Percentiles rank a stretch among this genome's conserved stretches.
These are phyloP conservation scores for Pichia sp. DNA, from an alignment of 1,139 yeast genomes.

Conservation along the genomic window DNA sequence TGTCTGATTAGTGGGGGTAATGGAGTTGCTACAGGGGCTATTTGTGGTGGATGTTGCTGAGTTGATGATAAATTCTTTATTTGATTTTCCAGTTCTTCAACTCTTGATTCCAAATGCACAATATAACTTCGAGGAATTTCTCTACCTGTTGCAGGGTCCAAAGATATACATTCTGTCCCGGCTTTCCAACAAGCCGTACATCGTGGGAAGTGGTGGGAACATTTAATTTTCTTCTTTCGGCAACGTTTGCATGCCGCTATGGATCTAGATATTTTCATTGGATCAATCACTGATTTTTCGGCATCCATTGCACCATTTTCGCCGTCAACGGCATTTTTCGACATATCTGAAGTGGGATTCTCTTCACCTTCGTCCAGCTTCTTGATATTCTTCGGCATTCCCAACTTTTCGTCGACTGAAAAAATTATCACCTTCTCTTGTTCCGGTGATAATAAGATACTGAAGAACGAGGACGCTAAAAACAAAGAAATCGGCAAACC, in stretches of 20 bases:
- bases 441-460: not conserved
- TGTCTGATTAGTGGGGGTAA: not conserved
- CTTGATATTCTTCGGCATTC: no score
- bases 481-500: no score
- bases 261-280: conserved; percentile 35
- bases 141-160: conserved; percentile 84
- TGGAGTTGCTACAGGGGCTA: not conserved
- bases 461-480: no score
- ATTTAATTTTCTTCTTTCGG: conserved; percentile 66
- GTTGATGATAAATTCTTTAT: conserved; percentile 21
- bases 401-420: no score
- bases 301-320: no score
- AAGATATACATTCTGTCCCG: conserved; percentile 66
- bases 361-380: no score
- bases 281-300: no score
- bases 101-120: conserved; percentile 59
- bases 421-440: not conserved
- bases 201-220: conserved; percentile 77
- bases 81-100: conserved; percentile 45
- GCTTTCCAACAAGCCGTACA: conserved; percentile 67
- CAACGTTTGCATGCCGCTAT: conserved; percentile 84
- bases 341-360: no score
- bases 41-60: not conserved
- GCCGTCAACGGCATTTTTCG: no score
- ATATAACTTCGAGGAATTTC: conserved; percentile 80